Percentiles rank a stretch among this genome's conserved stretches.
These are phyloP conservation scores for Daphne laureola DNA, from an alignment of 441 rosid genomes.

Conservation along the genomic window DNA sequence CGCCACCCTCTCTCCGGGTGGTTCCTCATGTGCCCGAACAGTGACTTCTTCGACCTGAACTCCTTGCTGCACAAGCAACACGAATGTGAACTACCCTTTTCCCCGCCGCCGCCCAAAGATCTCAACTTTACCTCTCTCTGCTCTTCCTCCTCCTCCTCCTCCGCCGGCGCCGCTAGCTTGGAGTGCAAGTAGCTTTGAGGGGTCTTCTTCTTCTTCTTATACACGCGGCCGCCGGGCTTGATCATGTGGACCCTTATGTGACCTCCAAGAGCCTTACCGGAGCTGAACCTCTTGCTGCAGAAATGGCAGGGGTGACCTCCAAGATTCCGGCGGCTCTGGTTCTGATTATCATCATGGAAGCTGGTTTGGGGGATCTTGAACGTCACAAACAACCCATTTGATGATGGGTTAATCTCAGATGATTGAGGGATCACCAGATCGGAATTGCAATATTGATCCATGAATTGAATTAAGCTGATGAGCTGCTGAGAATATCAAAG, in stretches of 20 bases:
- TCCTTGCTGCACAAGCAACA: constrained; percentile 8
- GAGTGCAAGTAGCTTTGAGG: not conserved
- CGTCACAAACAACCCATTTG: too few species aligned
- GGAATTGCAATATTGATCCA: too few species aligned
- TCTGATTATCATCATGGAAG: too few species aligned
- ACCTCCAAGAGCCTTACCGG: constrained; percentile 13
- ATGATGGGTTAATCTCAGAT: too few species aligned
- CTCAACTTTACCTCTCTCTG: not conserved
- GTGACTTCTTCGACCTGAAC: constrained; percentile 13
- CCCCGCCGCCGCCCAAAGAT: not conserved
- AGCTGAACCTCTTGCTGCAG: constrained; percentile 9
- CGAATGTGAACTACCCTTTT: not conserved
- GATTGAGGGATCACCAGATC: too few species aligned
- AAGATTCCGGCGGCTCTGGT: too few species aligned
- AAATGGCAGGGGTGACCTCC: constrained; percentile 4
- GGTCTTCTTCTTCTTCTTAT: too few species aligned
- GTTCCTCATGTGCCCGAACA: constrained; percentile 17
- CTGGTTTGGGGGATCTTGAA: too few species aligned
- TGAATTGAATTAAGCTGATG: too few species aligned
- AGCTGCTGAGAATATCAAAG: too few species aligned
- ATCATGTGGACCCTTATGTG: constrained; percentile 10
- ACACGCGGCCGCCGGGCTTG: not conserved
- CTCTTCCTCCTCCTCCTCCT: not conserved
- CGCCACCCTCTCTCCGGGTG: constrained; percentile 12
- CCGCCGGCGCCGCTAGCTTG: too few species aligned